Base-by-base conservation (phyloP, 2,329 filamentous ascomycete genomes). In the Blastomyces silverae region DNA sequence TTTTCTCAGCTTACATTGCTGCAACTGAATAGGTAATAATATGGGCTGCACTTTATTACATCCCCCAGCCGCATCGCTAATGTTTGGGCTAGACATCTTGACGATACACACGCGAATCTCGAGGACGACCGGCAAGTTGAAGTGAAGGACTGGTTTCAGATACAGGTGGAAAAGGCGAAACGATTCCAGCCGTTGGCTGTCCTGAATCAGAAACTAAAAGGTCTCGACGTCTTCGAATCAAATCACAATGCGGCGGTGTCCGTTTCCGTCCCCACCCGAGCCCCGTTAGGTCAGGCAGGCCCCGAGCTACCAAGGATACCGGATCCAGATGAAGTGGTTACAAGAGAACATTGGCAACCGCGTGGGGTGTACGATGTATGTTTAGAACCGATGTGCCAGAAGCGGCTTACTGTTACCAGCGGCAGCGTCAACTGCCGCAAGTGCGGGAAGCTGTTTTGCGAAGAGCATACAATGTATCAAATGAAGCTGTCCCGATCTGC, bases 401-500 rank as follows among this genome's bases (percentile, higher is more conserved):
- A 89, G 75, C 84, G 87, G 34, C 79, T 99, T 5, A 92, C 91
- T 0, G 84, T 89, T 2, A 83, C 89, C 7, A 92, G 89, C 71
- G 91, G 92, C 22, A 92, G 84, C 71, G 87, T 99, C 71, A 97
- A 99, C 75, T 99, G 94, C 77, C 85, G 94, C 68, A 91, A 92
- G 68, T 99, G 94, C 72, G 94, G 94, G 7, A 88, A 89, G 70
- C 79, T 99, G 52, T 99, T 97, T 74, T 99, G 94, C 77, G 94
- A 97, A 73, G 90, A 93, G 70, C 94, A 99, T 75, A 97, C 94
- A 62, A 96, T 99, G 92, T 99, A 97, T 74, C 93, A 99, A 79
- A 97, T 97, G 90, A 97, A 95, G 80, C 82, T 99, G 13, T 96
- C 92, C 10, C 84, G 92, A 64, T 89, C 92, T 39, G 94, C 94